A percentile compares a stretch with the other conserved stretches of the same genome.
phyloP scores from a whole-genome alignment of 352 stramenopile genomes.

The Saprolegnia parasitica region DNA sequence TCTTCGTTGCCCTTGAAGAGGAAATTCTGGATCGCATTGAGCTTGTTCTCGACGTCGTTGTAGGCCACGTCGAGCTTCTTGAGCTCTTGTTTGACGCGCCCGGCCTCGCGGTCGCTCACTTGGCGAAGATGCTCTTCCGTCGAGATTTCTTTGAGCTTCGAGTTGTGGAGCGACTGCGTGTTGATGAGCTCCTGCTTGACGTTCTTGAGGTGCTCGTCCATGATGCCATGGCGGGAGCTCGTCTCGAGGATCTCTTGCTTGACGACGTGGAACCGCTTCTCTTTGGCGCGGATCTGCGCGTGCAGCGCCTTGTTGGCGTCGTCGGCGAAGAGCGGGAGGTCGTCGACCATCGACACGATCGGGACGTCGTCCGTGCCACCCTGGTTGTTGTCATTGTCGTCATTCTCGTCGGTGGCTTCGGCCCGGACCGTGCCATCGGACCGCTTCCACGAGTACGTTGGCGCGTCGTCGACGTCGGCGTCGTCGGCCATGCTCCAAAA shows the following conservation, averaged over 20 bases:
- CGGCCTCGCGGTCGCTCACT: slow-evolving; percentile 87
- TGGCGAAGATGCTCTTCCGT: slow-evolving; percentile 93
- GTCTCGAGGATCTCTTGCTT: slow-evolving; percentile 75
- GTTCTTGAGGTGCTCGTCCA: slow-evolving; percentile 95
- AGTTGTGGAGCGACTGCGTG: slow-evolving; percentile 88
- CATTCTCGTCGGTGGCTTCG: slow-evolving; percentile 33
- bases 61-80: slow-evolving; percentile 67
- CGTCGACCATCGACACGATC: slow-evolving; percentile 74
- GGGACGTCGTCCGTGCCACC: slow-evolving; percentile 28
- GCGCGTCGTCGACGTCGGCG: slow-evolving; percentile 27
- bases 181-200: slow-evolving; percentile 93
- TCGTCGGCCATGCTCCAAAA: slow-evolving; percentile 11
- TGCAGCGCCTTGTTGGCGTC: slow-evolving; percentile 83
- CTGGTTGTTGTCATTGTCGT: slow-evolving; percentile 33
- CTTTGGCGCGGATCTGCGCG: slow-evolving; percentile 71
- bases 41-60: slow-evolving; percentile 72
- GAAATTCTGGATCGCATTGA: slow-evolving; percentile 86
- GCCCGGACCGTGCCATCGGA: slow-evolving; percentile 43
- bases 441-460: slow-evolving; percentile 60
- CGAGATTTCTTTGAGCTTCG: slow-evolving; percentile 90
- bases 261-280: slow-evolving; percentile 57
- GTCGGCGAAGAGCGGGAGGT: slow-evolving; percentile 85
- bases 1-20: slow-evolving; percentile 91
- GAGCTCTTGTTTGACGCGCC: slow-evolving; percentile 71
- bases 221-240: slow-evolving; percentile 88